Evolutionary conservation across 2,329 filamentous ascomycete species (phyloP).

Genomic region (Neophaeococcomyces aloes): DNA sequence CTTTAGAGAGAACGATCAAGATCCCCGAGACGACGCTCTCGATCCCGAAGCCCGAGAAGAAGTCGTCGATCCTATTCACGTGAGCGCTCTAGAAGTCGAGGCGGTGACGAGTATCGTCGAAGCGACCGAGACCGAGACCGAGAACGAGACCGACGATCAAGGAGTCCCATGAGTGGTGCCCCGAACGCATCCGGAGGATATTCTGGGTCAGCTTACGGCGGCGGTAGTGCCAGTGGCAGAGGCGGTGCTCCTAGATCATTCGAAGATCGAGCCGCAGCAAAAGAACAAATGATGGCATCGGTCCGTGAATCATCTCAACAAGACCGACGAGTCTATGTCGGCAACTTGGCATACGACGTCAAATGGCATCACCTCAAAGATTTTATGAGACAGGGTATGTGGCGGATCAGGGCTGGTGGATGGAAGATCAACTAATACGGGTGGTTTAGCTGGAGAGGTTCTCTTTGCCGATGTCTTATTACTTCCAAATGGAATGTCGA

Average conservation of each 20-base stretch:
- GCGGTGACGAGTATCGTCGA: conserved; percentile 51
- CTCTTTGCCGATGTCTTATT: conserved; percentile 98
- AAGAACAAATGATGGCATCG: conserved; percentile 93
- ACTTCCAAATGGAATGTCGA: conserved; percentile 99
- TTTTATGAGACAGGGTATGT: conserved; percentile 94
- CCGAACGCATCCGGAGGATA: conserved; percentile 58
- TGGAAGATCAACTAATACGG: conserved; percentile 25
- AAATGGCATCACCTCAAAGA: conserved; percentile 99
- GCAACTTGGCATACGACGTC: conserved; percentile 97
- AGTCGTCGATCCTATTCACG: conserved; percentile 69
- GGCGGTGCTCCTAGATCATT: conserved; percentile 59
- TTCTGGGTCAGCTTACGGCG: conserved; percentile 48
- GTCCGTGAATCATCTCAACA: conserved; percentile 93
- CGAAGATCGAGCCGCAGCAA: conserved; percentile 72
- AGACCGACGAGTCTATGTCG: conserved; percentile 98
- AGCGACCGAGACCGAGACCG: conserved; percentile 50
- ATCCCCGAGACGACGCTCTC: conserved; percentile 58
- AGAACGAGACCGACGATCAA: conserved; percentile 67
- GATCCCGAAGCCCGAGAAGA: conserved; percentile 73
- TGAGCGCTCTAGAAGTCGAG: conserved; percentile 65
- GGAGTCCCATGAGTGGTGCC: conserved; percentile 72
- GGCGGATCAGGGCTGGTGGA: conserved; percentile 23
- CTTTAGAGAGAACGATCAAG: conserved; percentile 67
- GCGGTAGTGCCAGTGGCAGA: conserved; percentile 45
- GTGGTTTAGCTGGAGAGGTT: conserved; percentile 78